These are phyloP conservation scores for Fusarium oxysporum DNA, from an alignment of 2,329 filamentous ascomycete species.

Conservation along the genomic window DNA sequence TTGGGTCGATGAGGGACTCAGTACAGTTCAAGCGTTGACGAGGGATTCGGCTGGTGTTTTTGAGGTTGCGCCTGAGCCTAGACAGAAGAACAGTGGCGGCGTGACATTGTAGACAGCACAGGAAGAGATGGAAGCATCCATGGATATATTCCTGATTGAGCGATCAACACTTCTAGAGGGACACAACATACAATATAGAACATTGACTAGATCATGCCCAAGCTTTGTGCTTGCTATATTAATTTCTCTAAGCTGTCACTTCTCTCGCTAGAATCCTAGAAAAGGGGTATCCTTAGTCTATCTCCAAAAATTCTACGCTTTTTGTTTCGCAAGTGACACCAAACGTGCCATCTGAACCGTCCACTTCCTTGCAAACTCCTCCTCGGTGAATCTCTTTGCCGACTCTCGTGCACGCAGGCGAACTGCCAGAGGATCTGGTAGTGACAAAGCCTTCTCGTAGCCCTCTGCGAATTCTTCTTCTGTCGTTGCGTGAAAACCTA, in stretches of 20 bases:
- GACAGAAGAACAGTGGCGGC: constrained; percentile 78
- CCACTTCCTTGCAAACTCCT: constrained; percentile 86
- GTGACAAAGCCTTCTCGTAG: constrained; percentile 80
- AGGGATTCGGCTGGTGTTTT: constrained; percentile 74
- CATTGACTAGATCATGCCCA: not conserved
- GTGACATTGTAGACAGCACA: constrained; percentile 55
- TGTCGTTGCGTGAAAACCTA: constrained; percentile 87
- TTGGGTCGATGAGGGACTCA: constrained; percentile 72
- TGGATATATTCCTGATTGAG: not conserved
- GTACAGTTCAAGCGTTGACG: constrained; percentile 73
- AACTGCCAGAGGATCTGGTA: constrained; percentile 80
- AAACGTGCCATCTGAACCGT: constrained; percentile 78
- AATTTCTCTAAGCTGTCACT: constrained; percentile 30
- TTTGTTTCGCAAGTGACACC: constrained; percentile 59
- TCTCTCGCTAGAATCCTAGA: constrained; percentile 25
- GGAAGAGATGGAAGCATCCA: not conserved
- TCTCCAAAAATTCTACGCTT: constrained; percentile 33
- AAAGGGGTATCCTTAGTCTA: constrained; percentile 55
- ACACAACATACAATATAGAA: not conserved
- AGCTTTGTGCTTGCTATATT: constrained; percentile 9
- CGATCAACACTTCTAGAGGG: too few species aligned
- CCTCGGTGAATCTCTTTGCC: constrained; percentile 87
- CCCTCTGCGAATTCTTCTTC: constrained; percentile 81
- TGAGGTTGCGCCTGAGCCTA: constrained; percentile 81
- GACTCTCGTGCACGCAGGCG: constrained; percentile 80